phyloP scores from a whole-genome alignment of 768 basidiomycete genomes.

The Pleurotus tuoliensis region DNA sequence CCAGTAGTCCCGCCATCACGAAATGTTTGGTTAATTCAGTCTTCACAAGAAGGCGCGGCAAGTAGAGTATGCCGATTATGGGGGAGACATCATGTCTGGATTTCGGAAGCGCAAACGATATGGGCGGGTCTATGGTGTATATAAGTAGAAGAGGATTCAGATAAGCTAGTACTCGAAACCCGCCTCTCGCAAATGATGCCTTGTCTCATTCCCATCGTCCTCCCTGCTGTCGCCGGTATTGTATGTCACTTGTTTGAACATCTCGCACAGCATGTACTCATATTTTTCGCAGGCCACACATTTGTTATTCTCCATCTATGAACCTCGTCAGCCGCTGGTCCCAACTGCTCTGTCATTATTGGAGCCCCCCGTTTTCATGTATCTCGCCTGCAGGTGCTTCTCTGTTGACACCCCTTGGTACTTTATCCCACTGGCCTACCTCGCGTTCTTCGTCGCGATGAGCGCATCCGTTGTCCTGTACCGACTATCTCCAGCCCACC shows the following conservation, averaged over 20 bases:
- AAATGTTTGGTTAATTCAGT: no score
- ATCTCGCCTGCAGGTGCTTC: not conserved
- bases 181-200: not conserved
- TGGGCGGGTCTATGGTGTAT: not conserved
- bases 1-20: no score
- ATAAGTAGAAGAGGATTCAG: not conserved
- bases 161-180: not conserved
- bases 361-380: not conserved
- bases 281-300: not conserved
- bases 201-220: not conserved
- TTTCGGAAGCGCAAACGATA: not conserved
- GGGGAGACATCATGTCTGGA: not conserved
- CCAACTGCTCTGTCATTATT: not conserved
- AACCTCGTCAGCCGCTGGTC: not conserved
- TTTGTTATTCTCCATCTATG: not conserved
- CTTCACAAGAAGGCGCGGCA: constrained; percentile 1
- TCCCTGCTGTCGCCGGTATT: not conserved
- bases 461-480: constrained; percentile 22
- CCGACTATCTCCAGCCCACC: constrained; percentile 28
- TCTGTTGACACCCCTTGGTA: not conserved
- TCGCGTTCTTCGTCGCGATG: constrained; percentile 11
- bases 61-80: not conserved
- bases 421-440: not conserved
- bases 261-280: not conserved
- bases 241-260: not conserved